phyloP scores from a whole-genome alignment of 2,329 filamentous ascomycete genomes.

The Fusarium falciforme region DNA sequence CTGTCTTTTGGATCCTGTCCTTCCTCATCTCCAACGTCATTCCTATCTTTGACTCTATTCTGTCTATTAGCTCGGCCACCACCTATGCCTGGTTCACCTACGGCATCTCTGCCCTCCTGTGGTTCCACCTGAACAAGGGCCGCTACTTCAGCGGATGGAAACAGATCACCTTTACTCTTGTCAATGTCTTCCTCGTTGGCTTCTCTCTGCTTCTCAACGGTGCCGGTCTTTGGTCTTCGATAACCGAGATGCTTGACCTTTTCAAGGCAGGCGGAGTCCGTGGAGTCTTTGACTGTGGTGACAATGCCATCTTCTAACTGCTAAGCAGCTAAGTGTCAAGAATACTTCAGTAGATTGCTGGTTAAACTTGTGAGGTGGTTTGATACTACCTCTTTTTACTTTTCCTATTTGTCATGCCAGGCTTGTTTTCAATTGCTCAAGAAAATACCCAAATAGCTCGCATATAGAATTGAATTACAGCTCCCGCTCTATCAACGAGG shows the following conservation, averaged over 20 bases:
- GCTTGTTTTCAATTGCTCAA: not conserved
- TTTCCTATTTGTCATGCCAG: not conserved
- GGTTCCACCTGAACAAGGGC: conserved; percentile 23
- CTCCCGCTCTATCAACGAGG: not conserved
- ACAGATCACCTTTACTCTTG: conserved; percentile 21
- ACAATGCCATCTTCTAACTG: conserved; percentile 5
- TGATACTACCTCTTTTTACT: not conserved
- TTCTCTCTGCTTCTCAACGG: conserved; percentile 25
- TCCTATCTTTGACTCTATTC: conserved; percentile 36
- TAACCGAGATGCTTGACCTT: conserved; percentile 8
- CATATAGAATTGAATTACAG: not conserved
- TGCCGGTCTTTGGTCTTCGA: conserved; percentile 22
- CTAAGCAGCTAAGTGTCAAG: not conserved
- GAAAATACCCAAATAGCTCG: conserved; percentile 1
- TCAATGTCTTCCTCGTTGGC: conserved; percentile 22
- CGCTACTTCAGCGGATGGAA: conserved; percentile 15
- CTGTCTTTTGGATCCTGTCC: conserved; percentile 23
- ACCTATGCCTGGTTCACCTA: conserved; percentile 33
- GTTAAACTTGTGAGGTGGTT: not conserved
- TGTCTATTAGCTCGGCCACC: conserved; percentile 27
- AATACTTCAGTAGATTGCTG: not conserved
- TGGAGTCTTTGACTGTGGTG: conserved; percentile 4
- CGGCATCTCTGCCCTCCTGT: conserved; percentile 20
- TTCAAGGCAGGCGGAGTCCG: conserved; percentile 4
- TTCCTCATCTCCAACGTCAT: conserved; percentile 37